Conservation (phyloP, 345 rosid species). For the Limnanthes douglasii region DNA sequence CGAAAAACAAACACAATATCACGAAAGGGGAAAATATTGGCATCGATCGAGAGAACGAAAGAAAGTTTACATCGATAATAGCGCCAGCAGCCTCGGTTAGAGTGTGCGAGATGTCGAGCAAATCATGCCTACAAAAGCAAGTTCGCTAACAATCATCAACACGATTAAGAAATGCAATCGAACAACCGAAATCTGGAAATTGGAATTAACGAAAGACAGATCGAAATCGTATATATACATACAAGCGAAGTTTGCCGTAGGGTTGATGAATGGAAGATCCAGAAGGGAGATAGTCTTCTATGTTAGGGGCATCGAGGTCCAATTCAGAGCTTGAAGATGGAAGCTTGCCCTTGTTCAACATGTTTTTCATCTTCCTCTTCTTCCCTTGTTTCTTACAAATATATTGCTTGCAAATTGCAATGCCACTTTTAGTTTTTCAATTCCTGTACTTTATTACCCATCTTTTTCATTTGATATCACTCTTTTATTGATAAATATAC, state of each 20-base stretch:
- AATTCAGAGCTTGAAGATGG: constrained; percentile 58
- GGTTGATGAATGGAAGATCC: constrained; percentile 80
- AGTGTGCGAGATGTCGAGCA: constrained; percentile 82
- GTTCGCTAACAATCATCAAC: not conserved
- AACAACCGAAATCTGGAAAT: not conserved
- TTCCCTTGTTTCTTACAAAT: no score
- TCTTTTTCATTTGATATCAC: no score
- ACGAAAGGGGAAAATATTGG: no score
- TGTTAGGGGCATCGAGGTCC: constrained; percentile 72
- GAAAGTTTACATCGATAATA: constrained; percentile 86
- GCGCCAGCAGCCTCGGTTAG: constrained; percentile 98
- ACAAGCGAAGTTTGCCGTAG: constrained; percentile 83
- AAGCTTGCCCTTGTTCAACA: no score
- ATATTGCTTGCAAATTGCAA: no score
- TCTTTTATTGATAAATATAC: no score
- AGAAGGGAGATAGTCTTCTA: constrained; percentile 94
- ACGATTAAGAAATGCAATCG: constrained; percentile 1
- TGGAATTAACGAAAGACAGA: not conserved
- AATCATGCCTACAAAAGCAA: constrained; percentile 39
- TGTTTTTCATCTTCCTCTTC: no score
- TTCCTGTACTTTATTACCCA: no score
- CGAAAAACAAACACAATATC: no score
- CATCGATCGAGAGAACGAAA: no score
- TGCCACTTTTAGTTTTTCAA: no score
- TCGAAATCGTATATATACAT: constrained; percentile 1